phyloP scores from a whole-genome alignment of 2,329 filamentous ascomycete genomes.

The Ophiostoma fasciatum region DNA sequence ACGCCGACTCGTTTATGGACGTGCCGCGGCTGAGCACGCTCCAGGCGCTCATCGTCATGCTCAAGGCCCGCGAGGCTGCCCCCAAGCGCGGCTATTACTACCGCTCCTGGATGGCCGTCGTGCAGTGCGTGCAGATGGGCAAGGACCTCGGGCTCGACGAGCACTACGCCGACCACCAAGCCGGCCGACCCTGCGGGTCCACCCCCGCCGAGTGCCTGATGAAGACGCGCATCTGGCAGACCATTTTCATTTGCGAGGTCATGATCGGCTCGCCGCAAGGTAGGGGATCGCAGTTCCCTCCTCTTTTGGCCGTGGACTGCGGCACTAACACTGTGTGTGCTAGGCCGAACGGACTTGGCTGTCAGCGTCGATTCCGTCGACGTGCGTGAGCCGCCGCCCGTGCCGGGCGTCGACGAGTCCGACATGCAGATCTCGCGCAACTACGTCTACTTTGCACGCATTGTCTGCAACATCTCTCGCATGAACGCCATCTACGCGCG shows the following conservation, averaged over 20 bases:
- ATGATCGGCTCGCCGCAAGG: constrained; percentile 94
- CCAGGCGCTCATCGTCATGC: constrained; percentile 71
- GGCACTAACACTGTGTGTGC: no score
- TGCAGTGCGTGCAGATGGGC: constrained; percentile 83
- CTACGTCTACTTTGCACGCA: constrained; percentile 65
- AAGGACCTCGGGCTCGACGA: constrained; percentile 84
- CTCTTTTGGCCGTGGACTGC: no score
- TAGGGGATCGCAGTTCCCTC: no score
- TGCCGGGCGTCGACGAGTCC: constrained; percentile 53
- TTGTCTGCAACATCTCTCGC: constrained; percentile 62
- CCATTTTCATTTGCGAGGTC: constrained; percentile 68
- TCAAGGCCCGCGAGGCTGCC: constrained; percentile 84
- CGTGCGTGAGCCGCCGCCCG: constrained; percentile 48
- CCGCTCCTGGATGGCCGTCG: constrained; percentile 91
- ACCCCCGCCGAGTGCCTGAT: constrained; percentile 62
- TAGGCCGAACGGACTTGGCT: constrained; percentile 64
- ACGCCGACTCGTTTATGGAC: constrained; percentile 88
- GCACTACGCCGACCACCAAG: constrained; percentile 65
- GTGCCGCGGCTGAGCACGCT: constrained; percentile 80
- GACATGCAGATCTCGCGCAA: constrained; percentile 71
- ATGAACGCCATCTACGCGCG: constrained; percentile 63
- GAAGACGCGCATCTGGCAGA: constrained; percentile 82
- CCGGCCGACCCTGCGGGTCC: constrained; percentile 55
- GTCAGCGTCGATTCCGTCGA: constrained; percentile 66
- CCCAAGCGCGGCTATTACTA: constrained; percentile 94